Base-by-base conservation (phyloP, 2,329 filamentous ascomycete species). In the Chlorencoelia australis region DNA sequence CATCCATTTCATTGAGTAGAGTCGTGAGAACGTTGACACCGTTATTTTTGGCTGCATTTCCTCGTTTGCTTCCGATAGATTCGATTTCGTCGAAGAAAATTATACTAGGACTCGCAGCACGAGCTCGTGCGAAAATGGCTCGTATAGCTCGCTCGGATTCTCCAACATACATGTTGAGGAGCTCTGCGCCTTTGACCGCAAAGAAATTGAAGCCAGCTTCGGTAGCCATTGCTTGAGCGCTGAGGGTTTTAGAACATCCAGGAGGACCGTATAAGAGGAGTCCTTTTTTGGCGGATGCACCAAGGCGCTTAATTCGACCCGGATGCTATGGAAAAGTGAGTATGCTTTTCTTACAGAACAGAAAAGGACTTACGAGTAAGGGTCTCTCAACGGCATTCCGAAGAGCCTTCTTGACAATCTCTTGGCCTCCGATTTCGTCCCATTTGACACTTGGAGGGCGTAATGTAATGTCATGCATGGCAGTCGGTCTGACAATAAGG, bases 31-130 rank as follows among this genome's bases (percentile, higher is more conserved):
- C 83, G 54, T 95, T 91, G 31, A 94, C 69, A 1, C 79, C 74
- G 25, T 56, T 61, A 9, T 57, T 61, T 13, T 64, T 58, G 5
- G 60, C 57, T 3, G 66, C 66, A 17, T 66, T 66, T 35, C 67
- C 63, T 14, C 68, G 64, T 26, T 64, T 54, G 26, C 53, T 59
- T 32, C 60, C 69, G 44, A 96, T 89, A 4, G 84, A 79, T 61
- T 96, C 88, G 50, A 96, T 91, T 59, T 96, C 88, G 57, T 96
- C 88, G 48, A 95, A 94, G 68, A 95, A 96, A 51, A 96, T 87
- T 60, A 95, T 89, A 56, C 83, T 87, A 0, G 89, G 89, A 34
- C 79, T 78, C 7, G 87, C 88, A n/a, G 81, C 79, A 27, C 82
- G 72, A 1, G 89, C 89, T 49, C 88, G 83, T 35, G 79, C 73